phyloP scores from a whole-genome alignment of 345 rosid genomes.

The Luvunga scandens region DNA sequence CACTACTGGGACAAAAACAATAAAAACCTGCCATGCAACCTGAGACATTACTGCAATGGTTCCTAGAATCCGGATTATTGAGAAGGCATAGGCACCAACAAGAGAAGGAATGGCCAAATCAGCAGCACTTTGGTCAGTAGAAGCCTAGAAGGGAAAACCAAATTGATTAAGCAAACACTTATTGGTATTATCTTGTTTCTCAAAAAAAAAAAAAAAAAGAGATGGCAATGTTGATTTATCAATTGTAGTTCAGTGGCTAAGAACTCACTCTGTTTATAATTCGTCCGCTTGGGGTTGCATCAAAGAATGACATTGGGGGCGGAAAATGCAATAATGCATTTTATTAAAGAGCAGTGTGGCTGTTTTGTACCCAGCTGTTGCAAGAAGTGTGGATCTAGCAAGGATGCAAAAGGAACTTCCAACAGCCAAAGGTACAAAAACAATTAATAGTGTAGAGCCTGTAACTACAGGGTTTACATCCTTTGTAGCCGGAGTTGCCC shows the following conservation, averaged over 20 bases:
- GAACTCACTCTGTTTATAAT: slow-evolving; percentile 49
- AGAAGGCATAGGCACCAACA: slow-evolving; percentile 42
- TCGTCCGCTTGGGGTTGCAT: slow-evolving; percentile 66
- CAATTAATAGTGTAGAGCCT: slow-evolving; percentile 38
- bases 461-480: slow-evolving; percentile 44
- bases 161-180: neutral
- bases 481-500: slow-evolving; percentile 57
- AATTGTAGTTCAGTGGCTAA: neutral
- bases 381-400: slow-evolving; percentile 39
- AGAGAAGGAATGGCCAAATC: slow-evolving; percentile 51
- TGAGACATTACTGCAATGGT: slow-evolving; percentile 59
- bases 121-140: slow-evolving; percentile 69
- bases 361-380: slow-evolving; percentile 52
- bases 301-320: slow-evolving; percentile 76
- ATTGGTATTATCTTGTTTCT: neutral
- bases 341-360: slow-evolving; percentile 58
- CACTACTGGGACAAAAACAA: slow-evolving; percentile 54
- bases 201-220: neutral
- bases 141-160: slow-evolving; percentile 44
- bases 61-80: slow-evolving; percentile 55
- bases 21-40: slow-evolving; percentile 62
- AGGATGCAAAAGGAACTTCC: slow-evolving; percentile 62
- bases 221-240: neutral
- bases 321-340: slow-evolving; percentile 61
- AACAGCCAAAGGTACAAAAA: slow-evolving; percentile 52